Percentiles rank a stretch among this genome's conserved stretches.
These are phyloP conservation scores for Trypanosomatidae sp. DNA, from an alignment of 208 protist species.

Conservation along the genomic window DNA sequence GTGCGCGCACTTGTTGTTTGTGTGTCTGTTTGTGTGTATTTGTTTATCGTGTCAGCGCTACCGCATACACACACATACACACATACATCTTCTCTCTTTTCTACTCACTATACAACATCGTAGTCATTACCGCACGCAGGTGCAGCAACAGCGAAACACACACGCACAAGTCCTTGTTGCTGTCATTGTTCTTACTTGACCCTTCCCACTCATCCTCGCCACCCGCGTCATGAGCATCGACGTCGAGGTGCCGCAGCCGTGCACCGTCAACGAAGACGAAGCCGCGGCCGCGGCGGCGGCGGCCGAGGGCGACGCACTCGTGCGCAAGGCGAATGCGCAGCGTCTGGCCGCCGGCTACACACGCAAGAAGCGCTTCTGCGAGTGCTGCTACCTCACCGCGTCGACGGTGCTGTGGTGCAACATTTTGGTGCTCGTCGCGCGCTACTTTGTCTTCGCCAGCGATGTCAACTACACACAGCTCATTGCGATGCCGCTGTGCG, in stretches of 20 bases:
- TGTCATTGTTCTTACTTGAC: neutral
- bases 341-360: constrained; percentile 77
- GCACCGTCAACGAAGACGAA: neutral
- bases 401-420: constrained; percentile 40
- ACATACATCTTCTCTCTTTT: no score
- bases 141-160: no score
- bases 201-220: neutral
- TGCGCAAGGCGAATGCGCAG: constrained; percentile 66
- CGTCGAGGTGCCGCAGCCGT: neutral
- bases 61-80: no score
- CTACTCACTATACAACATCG: no score
- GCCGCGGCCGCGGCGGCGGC: neutral
- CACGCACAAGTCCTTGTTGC: neutral
- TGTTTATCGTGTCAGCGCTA: no score
- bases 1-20: no score
- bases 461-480: constrained; percentile 52
- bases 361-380: constrained; percentile 63
- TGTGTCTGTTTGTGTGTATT: no score
- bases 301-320: constrained; percentile 20
- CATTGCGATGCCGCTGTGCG: constrained; percentile 45
- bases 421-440: constrained; percentile 36
- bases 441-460: constrained; percentile 52
- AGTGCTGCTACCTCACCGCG: constrained; percentile 68
- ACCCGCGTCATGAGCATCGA: neutral
- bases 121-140: no score